Conservation (phyloP, 2,329 filamentous ascomycete genomes). For the Lizonia empirigonia region DNA sequence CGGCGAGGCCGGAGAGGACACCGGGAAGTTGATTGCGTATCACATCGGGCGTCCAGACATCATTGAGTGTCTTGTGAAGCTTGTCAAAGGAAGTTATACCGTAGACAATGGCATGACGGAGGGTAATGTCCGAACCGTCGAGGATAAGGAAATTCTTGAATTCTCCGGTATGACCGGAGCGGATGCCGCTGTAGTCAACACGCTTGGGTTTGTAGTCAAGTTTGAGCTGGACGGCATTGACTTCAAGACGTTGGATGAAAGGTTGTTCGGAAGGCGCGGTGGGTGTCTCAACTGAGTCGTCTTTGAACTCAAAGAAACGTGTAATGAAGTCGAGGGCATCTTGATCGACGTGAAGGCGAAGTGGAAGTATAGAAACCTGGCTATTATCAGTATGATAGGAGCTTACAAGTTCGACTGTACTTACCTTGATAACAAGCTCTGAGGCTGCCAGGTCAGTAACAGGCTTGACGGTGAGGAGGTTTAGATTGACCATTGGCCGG, state of each 20-base stretch:
- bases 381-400: constrained; percentile 7
- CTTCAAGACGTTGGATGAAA: constrained; percentile 87
- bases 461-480: constrained; percentile 86
- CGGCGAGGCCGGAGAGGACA: constrained; percentile 85
- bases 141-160: constrained; percentile 99
- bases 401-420: constrained; percentile 51
- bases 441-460: constrained; percentile 82
- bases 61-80: constrained; percentile 86
- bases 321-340: constrained; percentile 97
- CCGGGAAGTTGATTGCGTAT: constrained; percentile 85
- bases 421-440: constrained; percentile 81
- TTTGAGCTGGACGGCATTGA: constrained; percentile 81
- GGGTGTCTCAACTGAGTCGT: constrained; percentile 63
- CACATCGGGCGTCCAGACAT: constrained; percentile 96
- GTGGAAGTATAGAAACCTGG: constrained; percentile 72
- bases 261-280: constrained; percentile 71
- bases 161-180: constrained; percentile 92
- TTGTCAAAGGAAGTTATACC: constrained; percentile 90
- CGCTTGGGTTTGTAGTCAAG: constrained; percentile 98
- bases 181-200: constrained; percentile 91
- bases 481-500: constrained; percentile 87
- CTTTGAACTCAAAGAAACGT: constrained; percentile 97
- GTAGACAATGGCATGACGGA: constrained; percentile 90
- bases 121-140: constrained; percentile 82
- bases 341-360: constrained; percentile 94